Conservation (phyloP, 805 yeast species). For the Kazachstania viticola region DNA sequence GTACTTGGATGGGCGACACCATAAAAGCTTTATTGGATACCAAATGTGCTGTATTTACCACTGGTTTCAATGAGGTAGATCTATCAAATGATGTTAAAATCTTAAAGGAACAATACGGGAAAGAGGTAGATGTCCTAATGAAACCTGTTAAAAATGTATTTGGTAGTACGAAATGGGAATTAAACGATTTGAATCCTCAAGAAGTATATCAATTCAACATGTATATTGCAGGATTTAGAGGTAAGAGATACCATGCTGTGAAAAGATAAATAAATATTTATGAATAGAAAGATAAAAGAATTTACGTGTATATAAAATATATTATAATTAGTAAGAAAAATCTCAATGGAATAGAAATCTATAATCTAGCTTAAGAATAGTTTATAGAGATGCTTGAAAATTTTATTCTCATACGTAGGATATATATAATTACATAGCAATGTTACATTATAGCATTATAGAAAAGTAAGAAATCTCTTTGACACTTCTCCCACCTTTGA, state of each 20-base stretch:
- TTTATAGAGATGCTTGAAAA: too few relatives aligned
- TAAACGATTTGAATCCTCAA: constrained; percentile 84
- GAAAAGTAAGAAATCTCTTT: constrained; percentile 50
- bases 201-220: constrained; percentile 93
- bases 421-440: too few relatives aligned
- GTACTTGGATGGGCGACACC: constrained; percentile 84
- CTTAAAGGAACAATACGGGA: constrained; percentile 52
- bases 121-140: constrained; percentile 75
- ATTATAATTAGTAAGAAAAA: background rate
- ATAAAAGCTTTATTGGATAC: constrained; percentile 83
- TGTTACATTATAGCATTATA: constrained; percentile 50
- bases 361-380: too few relatives aligned
- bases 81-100: constrained; percentile 58
- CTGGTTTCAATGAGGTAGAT: constrained; percentile 80
- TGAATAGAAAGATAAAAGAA: background rate
- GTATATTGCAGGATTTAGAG: constrained; percentile 84
- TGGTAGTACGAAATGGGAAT: constrained; percentile 87
- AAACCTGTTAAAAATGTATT: constrained; percentile 62
- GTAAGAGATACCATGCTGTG: constrained; percentile 91
- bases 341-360: too few relatives aligned
- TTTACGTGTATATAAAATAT: constrained; percentile 1
- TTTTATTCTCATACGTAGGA: too few relatives aligned
- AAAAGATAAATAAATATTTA: constrained; percentile 7
- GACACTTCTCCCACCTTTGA: constrained; percentile 88
- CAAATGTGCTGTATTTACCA: constrained; percentile 84